These are phyloP conservation scores for Coniochaeta hoffmannii DNA, from an alignment of 2,329 filamentous ascomycete species.

Conservation along the genomic window DNA sequence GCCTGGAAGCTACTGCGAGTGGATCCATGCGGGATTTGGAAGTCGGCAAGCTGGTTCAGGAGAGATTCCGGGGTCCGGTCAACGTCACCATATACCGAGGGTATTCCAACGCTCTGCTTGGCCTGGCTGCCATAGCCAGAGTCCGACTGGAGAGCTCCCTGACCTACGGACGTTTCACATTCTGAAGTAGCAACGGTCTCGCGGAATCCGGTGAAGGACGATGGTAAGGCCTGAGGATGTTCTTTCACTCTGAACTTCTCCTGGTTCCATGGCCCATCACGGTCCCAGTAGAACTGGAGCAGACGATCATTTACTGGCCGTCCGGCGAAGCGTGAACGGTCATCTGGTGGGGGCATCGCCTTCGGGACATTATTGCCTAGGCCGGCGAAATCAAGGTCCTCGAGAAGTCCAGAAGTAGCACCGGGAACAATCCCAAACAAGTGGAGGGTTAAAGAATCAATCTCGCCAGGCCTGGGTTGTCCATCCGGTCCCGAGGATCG, in stretches of 20 bases:
- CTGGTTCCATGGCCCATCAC: background rate
- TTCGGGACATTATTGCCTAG: background rate
- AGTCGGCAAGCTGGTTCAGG: slow-evolving; percentile 24
- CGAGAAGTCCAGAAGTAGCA: background rate
- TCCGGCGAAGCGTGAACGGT: background rate
- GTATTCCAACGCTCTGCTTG: slow-evolving; percentile 34
- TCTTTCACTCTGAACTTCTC: background rate
- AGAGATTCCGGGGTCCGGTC: slow-evolving; percentile 32
- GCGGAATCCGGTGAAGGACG: slow-evolving; percentile 2
- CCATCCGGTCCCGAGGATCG: background rate
- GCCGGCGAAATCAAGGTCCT: background rate
- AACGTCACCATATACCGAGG: slow-evolving; percentile 34
- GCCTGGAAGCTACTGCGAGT: slow-evolving; percentile 4
- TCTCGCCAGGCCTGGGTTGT: background rate
- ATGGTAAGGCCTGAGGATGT: slow-evolving; percentile 1
- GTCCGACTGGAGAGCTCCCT: slow-evolving; percentile 22
- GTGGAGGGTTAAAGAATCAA: background rate
- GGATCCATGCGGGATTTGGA: slow-evolving; percentile 14
- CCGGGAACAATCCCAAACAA: background rate
- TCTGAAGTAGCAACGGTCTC: slow-evolving; percentile 8
- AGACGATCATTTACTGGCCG: background rate
- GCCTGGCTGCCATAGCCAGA: slow-evolving; percentile 39
- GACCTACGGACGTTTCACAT: slow-evolving; percentile 11
- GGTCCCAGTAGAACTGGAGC: background rate
- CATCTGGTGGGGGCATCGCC: background rate